A percentile compares a stretch with the other conserved stretches of the same genome.
Evolutionary conservation across 495 filamentous ascomycete genomes (phyloP).

Genomic region (Neohortaea acidophila): DNA sequence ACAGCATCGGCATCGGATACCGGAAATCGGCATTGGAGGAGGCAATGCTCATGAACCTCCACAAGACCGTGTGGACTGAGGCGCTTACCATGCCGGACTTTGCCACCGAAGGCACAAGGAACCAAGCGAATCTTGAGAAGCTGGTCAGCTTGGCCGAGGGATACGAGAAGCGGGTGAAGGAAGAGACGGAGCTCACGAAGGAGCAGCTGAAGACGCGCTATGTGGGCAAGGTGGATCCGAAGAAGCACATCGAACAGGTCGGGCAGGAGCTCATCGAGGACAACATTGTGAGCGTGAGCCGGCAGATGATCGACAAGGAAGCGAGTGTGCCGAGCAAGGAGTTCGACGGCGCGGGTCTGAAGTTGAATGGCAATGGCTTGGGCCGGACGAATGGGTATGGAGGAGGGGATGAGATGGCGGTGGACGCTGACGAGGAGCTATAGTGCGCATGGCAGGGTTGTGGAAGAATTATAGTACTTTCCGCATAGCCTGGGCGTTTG

Average conservation of each 20-base stretch:
- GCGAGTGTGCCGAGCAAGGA: constrained; percentile 30
- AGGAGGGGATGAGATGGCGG: neutral
- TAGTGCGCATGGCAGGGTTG: too few relatives aligned
- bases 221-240: constrained; percentile 94
- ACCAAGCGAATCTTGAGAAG: constrained; percentile 70
- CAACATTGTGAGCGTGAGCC: constrained; percentile 90
- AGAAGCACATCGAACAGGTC: constrained; percentile 96
- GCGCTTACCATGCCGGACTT: constrained; percentile 96
- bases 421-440: neutral
- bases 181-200: constrained; percentile 91
- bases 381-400: neutral
- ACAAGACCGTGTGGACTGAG: constrained; percentile 99
- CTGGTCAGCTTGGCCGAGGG: constrained; percentile 83
- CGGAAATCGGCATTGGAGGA: constrained; percentile 94
- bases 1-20: constrained; percentile 96
- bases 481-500: too few relatives aligned
- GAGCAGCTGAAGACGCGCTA: constrained; percentile 98
- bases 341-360: too few relatives aligned
- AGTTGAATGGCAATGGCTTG: neutral
- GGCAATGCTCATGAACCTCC: constrained; percentile 99
- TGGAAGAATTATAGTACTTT: too few relatives aligned
- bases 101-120: constrained; percentile 62
- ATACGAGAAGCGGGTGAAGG: constrained; percentile 96
- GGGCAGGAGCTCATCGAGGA: constrained; percentile 94
- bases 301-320: constrained; percentile 99